Evolutionary conservation across 78 protist species (phyloP).

Genomic region (Diacronema lutheri): DNA sequence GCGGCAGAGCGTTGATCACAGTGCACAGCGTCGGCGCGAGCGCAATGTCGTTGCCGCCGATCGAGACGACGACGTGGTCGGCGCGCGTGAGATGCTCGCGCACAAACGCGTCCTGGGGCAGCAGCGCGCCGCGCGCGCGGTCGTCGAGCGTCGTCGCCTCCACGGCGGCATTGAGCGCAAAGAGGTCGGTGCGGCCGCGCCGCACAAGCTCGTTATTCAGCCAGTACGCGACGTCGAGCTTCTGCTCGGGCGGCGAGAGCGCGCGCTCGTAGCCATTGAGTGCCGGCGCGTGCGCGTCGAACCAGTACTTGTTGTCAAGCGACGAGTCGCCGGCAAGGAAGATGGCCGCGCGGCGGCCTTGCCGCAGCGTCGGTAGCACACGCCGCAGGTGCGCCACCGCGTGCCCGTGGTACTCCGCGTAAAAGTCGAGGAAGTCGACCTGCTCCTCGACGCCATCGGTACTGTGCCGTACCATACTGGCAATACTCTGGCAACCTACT

Average conservation of each 20-base stretch:
- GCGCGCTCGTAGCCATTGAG: slow-evolving; percentile 7
- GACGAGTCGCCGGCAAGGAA: not conserved
- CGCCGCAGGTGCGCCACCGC: no score
- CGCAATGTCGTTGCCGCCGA: slow-evolving; percentile 43
- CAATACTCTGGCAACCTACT: no score
- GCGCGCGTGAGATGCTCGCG: not conserved
- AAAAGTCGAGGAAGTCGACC: no score
- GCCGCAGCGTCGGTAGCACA: no score
- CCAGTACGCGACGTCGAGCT: slow-evolving; percentile 38
- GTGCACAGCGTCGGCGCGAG: slow-evolving; percentile 1
- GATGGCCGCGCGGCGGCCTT: not conserved
- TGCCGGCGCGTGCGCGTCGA: not conserved
- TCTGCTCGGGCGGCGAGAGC: not conserved
- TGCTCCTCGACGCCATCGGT: no score
- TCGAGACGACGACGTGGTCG: slow-evolving; percentile 27
- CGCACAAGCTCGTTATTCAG: not conserved
- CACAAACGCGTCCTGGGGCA: slow-evolving; percentile 17
- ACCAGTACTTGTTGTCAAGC: not conserved
- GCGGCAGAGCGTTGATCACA: not conserved
- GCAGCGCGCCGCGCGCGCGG: not conserved
- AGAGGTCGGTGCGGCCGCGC: not conserved
- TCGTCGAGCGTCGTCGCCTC: slow-evolving; percentile 12
- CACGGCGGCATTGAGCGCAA: not conserved
- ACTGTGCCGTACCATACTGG: no score
- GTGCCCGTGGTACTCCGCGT: no score